Percentiles rank a stretch among this genome's conserved stretches.
These are phyloP conservation scores for Hypoxylon trugodes DNA, from an alignment of 495 filamentous ascomycete genomes.

Conservation along the genomic window DNA sequence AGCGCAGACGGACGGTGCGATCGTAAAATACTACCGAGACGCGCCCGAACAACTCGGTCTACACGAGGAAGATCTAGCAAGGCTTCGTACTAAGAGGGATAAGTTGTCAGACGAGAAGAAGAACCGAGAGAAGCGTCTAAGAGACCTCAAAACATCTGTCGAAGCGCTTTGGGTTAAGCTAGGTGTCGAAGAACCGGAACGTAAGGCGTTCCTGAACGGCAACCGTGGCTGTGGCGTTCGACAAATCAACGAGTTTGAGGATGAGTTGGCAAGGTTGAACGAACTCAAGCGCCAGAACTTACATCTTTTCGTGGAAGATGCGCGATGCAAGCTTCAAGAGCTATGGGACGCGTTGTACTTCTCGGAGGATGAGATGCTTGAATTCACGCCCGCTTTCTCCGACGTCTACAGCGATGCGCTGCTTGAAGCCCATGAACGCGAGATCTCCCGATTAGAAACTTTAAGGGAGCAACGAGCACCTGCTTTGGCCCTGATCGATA, in stretches of 20 bases:
- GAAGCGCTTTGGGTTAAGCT: conserved; percentile 90
- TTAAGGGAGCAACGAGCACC: conserved; percentile 89
- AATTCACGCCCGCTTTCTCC: conserved; percentile 94
- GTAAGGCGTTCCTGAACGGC: conserved; percentile 78
- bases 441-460: conserved; percentile 81
- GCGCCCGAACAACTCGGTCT: conserved; percentile 92
- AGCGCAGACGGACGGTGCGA: conserved; percentile 84
- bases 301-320: conserved; percentile 94
- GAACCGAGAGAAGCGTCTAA: conserved; percentile 80
- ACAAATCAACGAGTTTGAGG: conserved; percentile 92
- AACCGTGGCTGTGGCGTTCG: conserved; percentile 81
- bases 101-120: conserved; percentile 94
- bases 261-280: conserved; percentile 83
- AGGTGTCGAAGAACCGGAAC: conserved; percentile 78
- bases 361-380: conserved; percentile 97
- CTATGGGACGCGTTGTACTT: conserved; percentile 94
- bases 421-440: conserved; percentile 85
- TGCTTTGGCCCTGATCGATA: conserved; percentile 81
- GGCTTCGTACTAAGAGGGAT: conserved; percentile 76
- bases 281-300: conserved; percentile 95
- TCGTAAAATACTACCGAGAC: conserved; percentile 88
- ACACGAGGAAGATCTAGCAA: conserved; percentile 81
- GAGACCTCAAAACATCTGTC: conserved; percentile 75
- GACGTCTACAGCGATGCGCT: conserved; percentile 90
- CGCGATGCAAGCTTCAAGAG: conserved; percentile 86